Base-by-base conservation (phyloP, 2,329 filamentous ascomycete genomes). In the Decorospora gaudefroyi region DNA sequence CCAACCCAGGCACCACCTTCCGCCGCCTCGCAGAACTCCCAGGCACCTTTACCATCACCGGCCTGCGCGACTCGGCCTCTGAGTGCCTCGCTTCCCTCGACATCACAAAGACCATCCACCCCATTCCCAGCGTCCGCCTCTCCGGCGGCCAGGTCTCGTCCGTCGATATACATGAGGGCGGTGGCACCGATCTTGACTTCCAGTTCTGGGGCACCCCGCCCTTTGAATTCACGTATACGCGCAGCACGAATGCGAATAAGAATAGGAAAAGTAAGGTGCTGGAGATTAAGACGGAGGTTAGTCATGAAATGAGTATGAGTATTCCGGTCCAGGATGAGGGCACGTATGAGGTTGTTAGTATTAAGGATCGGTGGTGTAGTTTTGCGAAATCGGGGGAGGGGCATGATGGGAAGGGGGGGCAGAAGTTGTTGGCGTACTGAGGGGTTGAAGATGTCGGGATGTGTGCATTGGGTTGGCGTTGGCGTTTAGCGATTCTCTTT, bases 171-270 rank as follows among this genome's bases (percentile, higher is more conserved):
- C 95, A 97, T 69, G 92, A 99, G 75, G 93, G 93, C 57, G 90
- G 90, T 50, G 88, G 95, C 67, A 90, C 93, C 1, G 89, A 96
- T 66, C 90, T 99, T 38, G 75, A 90, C 6, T 97, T 99, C 61
- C 88, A 96, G 62, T 99, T 99, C 73, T 91, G 88, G 76, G 93
- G 95, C 43, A 91, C 88, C 4, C 90, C 93, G 50, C 93, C 93
- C 1, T 99, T 99, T 64, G 93, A 97, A 72, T 99, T 97, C 67
- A 96, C 92, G 44, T 97, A 95, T 70, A 97, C 90, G 13, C 81
- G 93, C 50, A 93, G 87, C 71, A 89, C 89, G 30, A 96, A 96
- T 67, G 85, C 84, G n/a, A 86, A 87, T 1, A 61, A 62, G 9
- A 69, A 71, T 1, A 63, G 64, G 57, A 88, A 90, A 69, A 87